Conservation (phyloP, 768 basidiomycete species). For the Trametes coccinea region DNA sequence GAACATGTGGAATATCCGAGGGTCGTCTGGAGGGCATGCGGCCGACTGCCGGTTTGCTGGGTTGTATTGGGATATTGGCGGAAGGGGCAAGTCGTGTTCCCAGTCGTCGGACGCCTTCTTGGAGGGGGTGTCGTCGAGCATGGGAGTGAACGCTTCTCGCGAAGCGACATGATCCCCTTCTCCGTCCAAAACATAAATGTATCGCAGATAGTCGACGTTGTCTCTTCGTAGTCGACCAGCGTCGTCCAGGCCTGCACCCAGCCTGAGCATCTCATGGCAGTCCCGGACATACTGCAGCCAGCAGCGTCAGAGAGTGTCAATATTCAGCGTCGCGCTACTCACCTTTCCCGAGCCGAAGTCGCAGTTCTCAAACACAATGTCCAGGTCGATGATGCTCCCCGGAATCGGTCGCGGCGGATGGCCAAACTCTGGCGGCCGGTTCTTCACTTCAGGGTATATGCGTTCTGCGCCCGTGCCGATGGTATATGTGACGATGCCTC, state of each 20-base stretch:
- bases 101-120: constrained; percentile 38
- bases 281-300: constrained; percentile 83
- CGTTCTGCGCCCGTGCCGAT: constrained; percentile 77
- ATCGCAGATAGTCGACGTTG: constrained; percentile 78
- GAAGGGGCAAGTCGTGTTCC: constrained; percentile 55
- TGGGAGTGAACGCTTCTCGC: constrained; percentile 15
- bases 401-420: constrained; percentile 87
- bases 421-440: constrained; percentile 58
- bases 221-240: constrained; percentile 72
- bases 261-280: constrained; percentile 90
- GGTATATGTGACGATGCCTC: constrained; percentile 52
- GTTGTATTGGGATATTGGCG: constrained; percentile 51
- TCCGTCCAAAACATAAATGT: constrained; percentile 74
- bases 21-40: constrained; percentile 78
- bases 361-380: constrained; percentile 88
- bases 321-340: neutral
- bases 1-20: constrained; percentile 96
- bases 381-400: constrained; percentile 85
- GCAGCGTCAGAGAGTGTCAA: constrained; percentile 8
- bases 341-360: constrained; percentile 84
- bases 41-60: constrained; percentile 50
- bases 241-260: constrained; percentile 89
- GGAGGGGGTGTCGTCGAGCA: constrained; percentile 13
- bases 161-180: constrained; percentile 41
- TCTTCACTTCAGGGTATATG: constrained; percentile 71